Evolutionary conservation across 306 rosid species (phyloP).

Genomic region (Malus sylvestris): DNA sequence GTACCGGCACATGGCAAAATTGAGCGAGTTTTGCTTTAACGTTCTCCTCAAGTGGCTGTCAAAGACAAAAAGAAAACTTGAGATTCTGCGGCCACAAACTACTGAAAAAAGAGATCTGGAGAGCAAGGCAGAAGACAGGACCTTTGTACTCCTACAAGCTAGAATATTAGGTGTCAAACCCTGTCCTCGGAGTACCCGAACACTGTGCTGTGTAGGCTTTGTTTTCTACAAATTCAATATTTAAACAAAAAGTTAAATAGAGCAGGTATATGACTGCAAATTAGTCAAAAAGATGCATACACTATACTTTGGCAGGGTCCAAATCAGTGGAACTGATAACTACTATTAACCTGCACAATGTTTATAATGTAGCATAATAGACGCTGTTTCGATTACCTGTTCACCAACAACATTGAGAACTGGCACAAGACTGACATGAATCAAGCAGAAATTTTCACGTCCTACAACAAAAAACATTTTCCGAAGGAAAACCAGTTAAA

Average conservation of each 20-base stretch:
- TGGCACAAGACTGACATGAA: slow-evolving; percentile 85
- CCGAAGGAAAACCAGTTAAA: slow-evolving; percentile 11
- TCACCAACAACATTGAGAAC: slow-evolving; percentile 80
- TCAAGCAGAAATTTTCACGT: slow-evolving; percentile 68
- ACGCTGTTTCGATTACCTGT: slow-evolving; percentile 42
- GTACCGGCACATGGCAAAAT: slow-evolving; percentile 87
- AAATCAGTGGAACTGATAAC: not conserved
- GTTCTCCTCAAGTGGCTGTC: slow-evolving; percentile 62
- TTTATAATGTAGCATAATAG: not conserved
- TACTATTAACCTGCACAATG: slow-evolving; percentile 6
- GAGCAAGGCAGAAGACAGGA: slow-evolving; percentile 24
- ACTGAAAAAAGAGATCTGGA: not conserved
- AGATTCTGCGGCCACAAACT: slow-evolving; percentile 1
- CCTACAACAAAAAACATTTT: slow-evolving; percentile 33
- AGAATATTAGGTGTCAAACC: slow-evolving; percentile 80
- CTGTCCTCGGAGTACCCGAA: slow-evolving; percentile 77
- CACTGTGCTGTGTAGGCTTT: slow-evolving; percentile 90
- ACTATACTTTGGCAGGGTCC: not conserved
- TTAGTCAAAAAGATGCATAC: slow-evolving; percentile 1
- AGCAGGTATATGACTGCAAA: not conserved
- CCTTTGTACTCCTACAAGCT: slow-evolving; percentile 86
- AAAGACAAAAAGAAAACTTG: slow-evolving; percentile 15
- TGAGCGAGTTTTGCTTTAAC: slow-evolving; percentile 70
- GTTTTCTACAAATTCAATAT: slow-evolving; percentile 55
- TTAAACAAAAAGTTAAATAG: slow-evolving; percentile 3